A percentile compares a stretch with the other conserved stretches of the same genome.
Conservation (phyloP, 495 filamentous ascomycete genomes). For the Talaromyces liani region DNA sequence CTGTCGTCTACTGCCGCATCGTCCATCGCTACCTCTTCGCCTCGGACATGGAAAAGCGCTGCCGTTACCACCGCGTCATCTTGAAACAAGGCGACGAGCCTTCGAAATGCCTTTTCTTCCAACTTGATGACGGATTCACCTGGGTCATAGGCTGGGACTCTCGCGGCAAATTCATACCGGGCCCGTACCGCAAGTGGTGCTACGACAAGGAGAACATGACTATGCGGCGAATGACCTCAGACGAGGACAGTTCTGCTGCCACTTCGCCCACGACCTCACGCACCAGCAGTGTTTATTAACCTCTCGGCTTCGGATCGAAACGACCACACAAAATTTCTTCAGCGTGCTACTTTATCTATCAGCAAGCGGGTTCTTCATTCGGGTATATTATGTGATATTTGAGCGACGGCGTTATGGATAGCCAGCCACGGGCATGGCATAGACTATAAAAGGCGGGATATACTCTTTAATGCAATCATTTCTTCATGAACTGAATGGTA, state of each 20-base stretch:
- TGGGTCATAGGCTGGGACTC: constrained; percentile 41
- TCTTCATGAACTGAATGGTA: background rate
- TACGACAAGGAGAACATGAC: constrained; percentile 30
- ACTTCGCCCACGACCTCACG: constrained; percentile 32
- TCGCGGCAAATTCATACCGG: constrained; percentile 35
- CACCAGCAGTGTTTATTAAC: constrained; percentile 26
- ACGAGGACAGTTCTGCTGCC: constrained; percentile 16
- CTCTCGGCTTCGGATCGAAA: background rate
- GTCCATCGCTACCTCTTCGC: constrained; percentile 42
- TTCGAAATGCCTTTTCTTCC: constrained; percentile 35
- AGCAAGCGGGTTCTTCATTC: constrained; percentile 1
- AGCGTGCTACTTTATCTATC: background rate
- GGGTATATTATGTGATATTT: background rate
- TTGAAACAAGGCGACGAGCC: constrained; percentile 27
- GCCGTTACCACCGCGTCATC: constrained; percentile 31
- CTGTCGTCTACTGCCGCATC: constrained; percentile 39
- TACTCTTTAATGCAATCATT: background rate
- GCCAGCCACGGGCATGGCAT: background rate
- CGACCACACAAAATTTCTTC: background rate
- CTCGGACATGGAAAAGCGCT: constrained; percentile 34
- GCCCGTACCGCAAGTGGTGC: constrained; percentile 39
- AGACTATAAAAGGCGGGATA: background rate
- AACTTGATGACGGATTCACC: constrained; percentile 33
- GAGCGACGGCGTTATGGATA: constrained; percentile 7
- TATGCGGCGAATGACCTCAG: constrained; percentile 30